Conservation (phyloP, 202 grass and related monocot genomes). For the Panicum virgatum region DNA sequence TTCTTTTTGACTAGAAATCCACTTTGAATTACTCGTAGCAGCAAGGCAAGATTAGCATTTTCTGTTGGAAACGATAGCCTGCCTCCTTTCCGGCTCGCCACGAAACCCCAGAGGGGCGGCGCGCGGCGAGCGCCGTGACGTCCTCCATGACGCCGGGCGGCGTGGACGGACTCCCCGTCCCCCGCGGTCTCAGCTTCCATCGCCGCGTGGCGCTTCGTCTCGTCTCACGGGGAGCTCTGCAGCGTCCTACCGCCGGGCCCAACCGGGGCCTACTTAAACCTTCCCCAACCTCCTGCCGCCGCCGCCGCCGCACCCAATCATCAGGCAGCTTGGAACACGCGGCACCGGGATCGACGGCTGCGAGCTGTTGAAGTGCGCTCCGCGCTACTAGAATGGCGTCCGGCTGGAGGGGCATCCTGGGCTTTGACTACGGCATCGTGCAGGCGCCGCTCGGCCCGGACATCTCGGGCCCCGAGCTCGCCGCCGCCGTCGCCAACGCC, state of each 20-base stretch:
- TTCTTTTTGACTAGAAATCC: too few relatives aligned
- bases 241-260: not conserved
- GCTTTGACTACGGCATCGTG: constrained; percentile 82
- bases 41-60: not conserved
- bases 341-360: not conserved
- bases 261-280: constrained; percentile 8
- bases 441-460: constrained; percentile 91
- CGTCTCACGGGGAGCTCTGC: not conserved
- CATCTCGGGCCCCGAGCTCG: constrained; percentile 88
- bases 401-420: constrained; percentile 86
- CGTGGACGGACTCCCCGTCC: not conserved
- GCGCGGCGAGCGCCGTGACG: not conserved
- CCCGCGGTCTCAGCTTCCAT: not conserved
- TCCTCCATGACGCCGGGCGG: constrained; percentile 37
- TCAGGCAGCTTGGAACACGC: not conserved
- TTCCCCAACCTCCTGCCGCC: not conserved
- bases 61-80: not conserved
- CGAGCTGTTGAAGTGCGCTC: not conserved
- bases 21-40: too few relatives aligned
- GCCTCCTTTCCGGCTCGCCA: not conserved
- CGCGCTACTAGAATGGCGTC: not conserved
- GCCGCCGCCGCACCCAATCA: not conserved
- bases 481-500: constrained; percentile 83
- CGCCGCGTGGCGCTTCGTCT: not conserved
- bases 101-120: not conserved